A percentile compares a stretch with the other conserved stretches of the same genome.
These are phyloP conservation scores for Mycena amicta DNA, from an alignment of 768 basidiomycete species.

Conservation along the genomic window DNA sequence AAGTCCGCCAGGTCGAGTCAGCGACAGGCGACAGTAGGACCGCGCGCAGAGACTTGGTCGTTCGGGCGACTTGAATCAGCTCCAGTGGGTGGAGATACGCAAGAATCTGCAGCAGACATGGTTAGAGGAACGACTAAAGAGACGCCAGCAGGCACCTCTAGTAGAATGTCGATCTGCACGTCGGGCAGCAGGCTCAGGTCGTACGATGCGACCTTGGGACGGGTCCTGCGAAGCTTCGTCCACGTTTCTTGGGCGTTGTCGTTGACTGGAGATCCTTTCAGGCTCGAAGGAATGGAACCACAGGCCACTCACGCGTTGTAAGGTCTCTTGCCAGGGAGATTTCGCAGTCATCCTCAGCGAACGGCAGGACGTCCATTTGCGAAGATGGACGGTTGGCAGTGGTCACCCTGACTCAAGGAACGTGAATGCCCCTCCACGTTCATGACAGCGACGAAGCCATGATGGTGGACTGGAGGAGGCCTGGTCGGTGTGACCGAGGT, in stretches of 20 bases:
- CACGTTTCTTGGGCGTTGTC: background rate
- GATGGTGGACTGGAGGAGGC: no score
- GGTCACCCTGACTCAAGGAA: no score
- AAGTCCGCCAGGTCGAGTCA: constrained; percentile 4
- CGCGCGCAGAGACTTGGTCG: constrained; percentile 1
- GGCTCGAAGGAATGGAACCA: background rate
- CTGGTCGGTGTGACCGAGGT: no score
- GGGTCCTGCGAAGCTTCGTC: background rate
- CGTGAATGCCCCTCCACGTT: no score
- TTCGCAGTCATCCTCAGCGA: background rate
- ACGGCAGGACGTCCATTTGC: no score
- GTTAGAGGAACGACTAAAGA: no score
- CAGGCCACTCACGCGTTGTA: background rate
- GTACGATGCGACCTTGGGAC: background rate
- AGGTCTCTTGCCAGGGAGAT: background rate
- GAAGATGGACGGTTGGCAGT: no score
- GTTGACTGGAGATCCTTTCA: background rate
- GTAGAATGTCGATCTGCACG: constrained; percentile 2
- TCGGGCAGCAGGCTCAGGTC: constrained; percentile 2
- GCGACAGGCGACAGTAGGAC: constrained; percentile 4
- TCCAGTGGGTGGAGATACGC: constrained; percentile 11
- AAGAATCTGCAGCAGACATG: background rate
- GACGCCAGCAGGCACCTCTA: constrained; percentile 3
- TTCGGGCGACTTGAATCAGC: constrained; percentile 3
- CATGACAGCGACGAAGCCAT: no score